Conservation (phyloP, 2,329 filamentous ascomycete species). For the Tolypocladium album region DNA sequence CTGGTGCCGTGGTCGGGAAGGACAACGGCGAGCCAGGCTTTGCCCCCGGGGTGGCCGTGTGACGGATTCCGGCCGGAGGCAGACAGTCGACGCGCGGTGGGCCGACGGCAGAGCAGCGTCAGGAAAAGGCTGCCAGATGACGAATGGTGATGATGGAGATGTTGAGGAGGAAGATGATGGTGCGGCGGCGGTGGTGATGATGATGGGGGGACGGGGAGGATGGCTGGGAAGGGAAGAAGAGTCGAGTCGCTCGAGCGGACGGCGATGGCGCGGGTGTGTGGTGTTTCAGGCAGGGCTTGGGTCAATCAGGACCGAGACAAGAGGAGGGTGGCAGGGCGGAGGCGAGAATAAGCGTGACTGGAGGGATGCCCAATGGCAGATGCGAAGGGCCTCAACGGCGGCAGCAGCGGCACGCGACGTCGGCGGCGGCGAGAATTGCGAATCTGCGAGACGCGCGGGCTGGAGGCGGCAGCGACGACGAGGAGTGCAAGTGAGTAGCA, state of each 20-base stretch:
- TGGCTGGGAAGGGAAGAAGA: constrained; percentile 6
- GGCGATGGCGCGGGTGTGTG: constrained; percentile 5
- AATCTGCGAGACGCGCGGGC: neutral
- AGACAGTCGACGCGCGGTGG: neutral
- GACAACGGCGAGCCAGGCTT: neutral
- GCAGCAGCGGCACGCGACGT: neutral
- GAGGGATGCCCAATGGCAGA: neutral
- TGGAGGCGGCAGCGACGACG: neutral
- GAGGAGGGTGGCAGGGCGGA: neutral
- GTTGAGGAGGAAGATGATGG: neutral
- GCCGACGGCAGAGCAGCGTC: neutral
- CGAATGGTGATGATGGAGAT: constrained; percentile 2
- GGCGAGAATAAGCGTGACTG: neutral
- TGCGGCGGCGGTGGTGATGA: neutral
- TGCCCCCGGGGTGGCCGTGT: constrained; percentile 4
- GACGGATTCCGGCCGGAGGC: constrained; percentile 5
- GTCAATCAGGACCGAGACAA: neutral
- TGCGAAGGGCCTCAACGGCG: neutral
- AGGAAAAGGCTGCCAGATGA: constrained; percentile 2
- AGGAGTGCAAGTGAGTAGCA: neutral
- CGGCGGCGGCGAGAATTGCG: neutral
- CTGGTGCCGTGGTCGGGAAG: neutral
- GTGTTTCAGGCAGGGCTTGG: constrained; percentile 15
- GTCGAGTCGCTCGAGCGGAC: constrained; percentile 3
- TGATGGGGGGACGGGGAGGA: constrained; percentile 1